Percentiles rank a stretch among this genome's conserved stretches.
Evolutionary conservation across 768 basidiomycete genomes (phyloP).

Genomic region (Lyophyllum atratum): DNA sequence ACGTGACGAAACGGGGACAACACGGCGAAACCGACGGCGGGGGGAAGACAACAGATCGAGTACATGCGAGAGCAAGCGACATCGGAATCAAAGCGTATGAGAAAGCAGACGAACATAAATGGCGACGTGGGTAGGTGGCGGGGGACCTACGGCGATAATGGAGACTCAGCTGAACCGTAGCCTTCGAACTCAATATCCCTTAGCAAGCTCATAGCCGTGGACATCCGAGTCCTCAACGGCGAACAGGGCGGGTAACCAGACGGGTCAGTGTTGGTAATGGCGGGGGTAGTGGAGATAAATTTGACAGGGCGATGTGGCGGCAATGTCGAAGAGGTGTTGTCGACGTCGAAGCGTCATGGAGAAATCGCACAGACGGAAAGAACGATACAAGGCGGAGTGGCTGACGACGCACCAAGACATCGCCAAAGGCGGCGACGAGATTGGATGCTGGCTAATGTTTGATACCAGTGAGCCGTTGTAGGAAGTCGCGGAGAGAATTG

Average conservation of each 20-base stretch:
- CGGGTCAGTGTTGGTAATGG: neutral
- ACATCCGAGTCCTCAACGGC: neutral
- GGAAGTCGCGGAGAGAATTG: too few species aligned
- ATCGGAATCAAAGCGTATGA: too few species aligned
- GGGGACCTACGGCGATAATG: too few species aligned
- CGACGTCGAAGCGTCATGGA: neutral
- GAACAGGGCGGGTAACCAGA: neutral
- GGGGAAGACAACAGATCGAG: neutral
- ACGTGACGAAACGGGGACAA: neutral
- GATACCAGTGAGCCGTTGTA: neutral
- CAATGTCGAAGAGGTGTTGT: neutral
- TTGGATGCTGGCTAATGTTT: too few species aligned
- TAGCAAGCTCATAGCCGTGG: neutral
- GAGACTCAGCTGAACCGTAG: too few species aligned
- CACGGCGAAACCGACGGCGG: neutral
- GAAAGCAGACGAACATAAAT: too few species aligned
- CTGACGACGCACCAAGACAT: neutral
- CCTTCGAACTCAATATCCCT: too few species aligned
- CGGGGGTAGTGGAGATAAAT: neutral
- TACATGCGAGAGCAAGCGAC: neutral
- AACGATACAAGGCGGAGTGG: neutral
- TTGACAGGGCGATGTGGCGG: neutral
- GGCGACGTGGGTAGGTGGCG: too few species aligned
- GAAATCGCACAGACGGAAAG: neutral
- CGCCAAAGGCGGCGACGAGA: neutral